These are phyloP conservation scores for Penicillium arizonense DNA, from an alignment of 495 filamentous ascomycete species.

Conservation along the genomic window DNA sequence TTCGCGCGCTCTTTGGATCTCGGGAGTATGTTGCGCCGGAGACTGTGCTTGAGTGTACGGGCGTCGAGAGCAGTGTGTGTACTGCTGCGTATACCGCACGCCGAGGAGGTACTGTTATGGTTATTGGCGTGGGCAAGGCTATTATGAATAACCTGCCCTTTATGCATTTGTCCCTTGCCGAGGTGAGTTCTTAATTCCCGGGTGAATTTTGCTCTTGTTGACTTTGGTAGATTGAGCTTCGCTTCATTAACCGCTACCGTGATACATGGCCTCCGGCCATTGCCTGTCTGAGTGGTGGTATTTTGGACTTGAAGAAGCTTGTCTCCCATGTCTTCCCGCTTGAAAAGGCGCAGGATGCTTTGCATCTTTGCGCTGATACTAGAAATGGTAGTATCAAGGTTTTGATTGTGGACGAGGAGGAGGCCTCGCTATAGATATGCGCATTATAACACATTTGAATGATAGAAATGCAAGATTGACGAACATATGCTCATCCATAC, in stretches of 20 bases:
- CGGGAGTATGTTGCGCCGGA: slow-evolving; percentile 52
- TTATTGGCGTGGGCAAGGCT: slow-evolving; percentile 60
- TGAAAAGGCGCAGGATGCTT: slow-evolving; percentile 54
- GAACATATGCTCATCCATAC: too few relatives aligned
- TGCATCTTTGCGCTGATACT: slow-evolving; percentile 49
- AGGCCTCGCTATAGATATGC: slow-evolving; percentile 25
- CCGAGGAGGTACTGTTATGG: slow-evolving; percentile 58
- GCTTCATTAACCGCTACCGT: slow-evolving; percentile 63
- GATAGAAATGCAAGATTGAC: background rate
- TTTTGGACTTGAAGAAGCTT: slow-evolving; percentile 59
- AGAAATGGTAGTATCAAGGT: slow-evolving; percentile 56
- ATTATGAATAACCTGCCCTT: slow-evolving; percentile 65
- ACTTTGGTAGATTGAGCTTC: slow-evolving; percentile 53
- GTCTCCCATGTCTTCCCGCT: slow-evolving; percentile 68
- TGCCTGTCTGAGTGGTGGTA: slow-evolving; percentile 38
- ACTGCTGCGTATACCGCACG: slow-evolving; percentile 57
- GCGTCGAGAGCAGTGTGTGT: slow-evolving; percentile 57
- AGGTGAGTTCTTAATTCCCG: slow-evolving; percentile 24
- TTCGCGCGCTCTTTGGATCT: slow-evolving; percentile 48
- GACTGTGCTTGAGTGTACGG: slow-evolving; percentile 62
- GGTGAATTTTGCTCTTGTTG: background rate
- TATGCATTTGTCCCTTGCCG: slow-evolving; percentile 62
- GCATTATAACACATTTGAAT: background rate
- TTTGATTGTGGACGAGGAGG: slow-evolving; percentile 54
- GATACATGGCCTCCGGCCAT: slow-evolving; percentile 63